phyloP scores from a whole-genome alignment of 1,139 yeast genomes.

The Diutina scorzettiae region DNA sequence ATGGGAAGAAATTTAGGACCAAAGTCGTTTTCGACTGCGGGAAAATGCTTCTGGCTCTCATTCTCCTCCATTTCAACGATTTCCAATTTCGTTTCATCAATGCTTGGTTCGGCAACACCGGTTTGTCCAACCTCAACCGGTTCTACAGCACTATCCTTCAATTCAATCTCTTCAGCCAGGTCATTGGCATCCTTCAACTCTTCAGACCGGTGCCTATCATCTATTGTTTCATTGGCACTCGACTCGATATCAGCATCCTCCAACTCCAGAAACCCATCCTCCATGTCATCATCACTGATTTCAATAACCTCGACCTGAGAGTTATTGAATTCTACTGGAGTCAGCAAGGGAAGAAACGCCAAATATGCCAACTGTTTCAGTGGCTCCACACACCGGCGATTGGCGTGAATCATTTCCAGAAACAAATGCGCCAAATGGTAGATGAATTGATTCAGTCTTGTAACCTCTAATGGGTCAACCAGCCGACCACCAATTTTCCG shows the following conservation, averaged over 20 bases:
- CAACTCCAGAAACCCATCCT: too few species aligned
- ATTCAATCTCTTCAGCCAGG: too few species aligned
- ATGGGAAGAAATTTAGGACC: conserved; percentile 23
- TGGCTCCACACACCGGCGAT: conserved; percentile 63
- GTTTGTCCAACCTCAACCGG: too few species aligned
- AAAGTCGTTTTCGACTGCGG: background rate
- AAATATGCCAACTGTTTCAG: conserved; percentile 75
- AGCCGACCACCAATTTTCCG: conserved; percentile 80
- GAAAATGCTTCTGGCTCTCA: background rate
- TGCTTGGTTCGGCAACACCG: too few species aligned
- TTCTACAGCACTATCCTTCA: too few species aligned
- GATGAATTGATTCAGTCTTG: conserved; percentile 72
- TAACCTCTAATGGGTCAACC: conserved; percentile 62
- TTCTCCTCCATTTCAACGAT: background rate
- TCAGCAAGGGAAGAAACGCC: conserved; percentile 70
- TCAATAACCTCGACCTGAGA: conserved; percentile 9
- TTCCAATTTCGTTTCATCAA: background rate
- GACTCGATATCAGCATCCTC: too few species aligned
- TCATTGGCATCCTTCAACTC: too few species aligned
- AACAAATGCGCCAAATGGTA: conserved; percentile 61
- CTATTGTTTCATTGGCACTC: too few species aligned
- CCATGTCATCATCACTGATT: conserved; percentile 8
- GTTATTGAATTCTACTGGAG: conserved; percentile 45
- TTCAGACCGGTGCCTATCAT: too few species aligned
- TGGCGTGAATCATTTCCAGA: conserved; percentile 52